Conservation (phyloP, 1,139 yeast genomes). For the Scheffersomyces segobiensis region DNA sequence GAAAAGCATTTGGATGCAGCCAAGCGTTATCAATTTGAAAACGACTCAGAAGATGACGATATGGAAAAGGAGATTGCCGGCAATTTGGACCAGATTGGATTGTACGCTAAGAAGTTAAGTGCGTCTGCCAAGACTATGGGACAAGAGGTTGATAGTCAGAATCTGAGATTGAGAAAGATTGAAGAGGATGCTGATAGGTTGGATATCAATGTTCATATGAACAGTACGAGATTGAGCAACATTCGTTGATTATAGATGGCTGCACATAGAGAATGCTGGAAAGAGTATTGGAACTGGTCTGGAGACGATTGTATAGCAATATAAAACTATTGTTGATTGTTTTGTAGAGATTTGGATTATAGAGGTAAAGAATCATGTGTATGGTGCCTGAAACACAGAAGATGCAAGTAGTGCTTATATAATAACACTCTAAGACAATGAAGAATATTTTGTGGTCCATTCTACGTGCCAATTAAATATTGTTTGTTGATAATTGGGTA, state of each 20-base stretch:
- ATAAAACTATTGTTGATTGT: background rate
- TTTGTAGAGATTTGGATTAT: background rate
- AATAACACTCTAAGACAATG: too few relatives aligned
- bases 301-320: background rate
- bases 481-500: too few relatives aligned
- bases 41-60: conserved; percentile 59
- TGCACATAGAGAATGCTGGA: background rate
- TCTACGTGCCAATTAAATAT: too few relatives aligned
- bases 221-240: conserved; percentile 45
- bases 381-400: too few relatives aligned
- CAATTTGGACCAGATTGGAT: conserved; percentile 55
- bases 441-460: too few relatives aligned
- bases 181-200: conserved; percentile 58
- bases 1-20: conserved; percentile 52
- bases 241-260: conserved; percentile 26
- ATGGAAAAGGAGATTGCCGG: conserved; percentile 57
- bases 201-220: conserved; percentile 56
- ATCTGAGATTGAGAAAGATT: conserved; percentile 46
- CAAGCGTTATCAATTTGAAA: conserved; percentile 49
- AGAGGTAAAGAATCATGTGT: background rate
- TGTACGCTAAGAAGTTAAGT: conserved; percentile 44
- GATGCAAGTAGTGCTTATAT: too few relatives aligned
- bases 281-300: background rate
- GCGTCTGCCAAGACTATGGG: conserved; percentile 48
- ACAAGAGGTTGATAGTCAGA: conserved; percentile 52